Evolutionary conservation across 1,284 basidiomycete species (phyloP).

Genomic region (Marasmius fiardii): DNA sequence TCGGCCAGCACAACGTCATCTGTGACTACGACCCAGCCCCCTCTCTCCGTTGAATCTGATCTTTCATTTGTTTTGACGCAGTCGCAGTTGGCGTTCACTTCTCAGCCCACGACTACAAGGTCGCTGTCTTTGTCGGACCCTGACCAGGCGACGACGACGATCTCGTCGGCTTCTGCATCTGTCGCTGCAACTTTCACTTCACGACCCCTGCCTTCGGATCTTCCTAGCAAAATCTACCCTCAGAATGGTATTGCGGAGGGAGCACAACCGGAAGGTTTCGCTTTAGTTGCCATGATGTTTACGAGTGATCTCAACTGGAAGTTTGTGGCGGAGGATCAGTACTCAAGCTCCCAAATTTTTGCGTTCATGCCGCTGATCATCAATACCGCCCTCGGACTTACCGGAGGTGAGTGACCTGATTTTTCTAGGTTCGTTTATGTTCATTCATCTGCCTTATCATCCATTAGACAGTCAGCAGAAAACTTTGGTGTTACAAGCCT

Average conservation of each 20-base stretch:
- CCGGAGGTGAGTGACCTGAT: constrained; percentile 30
- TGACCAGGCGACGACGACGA: constrained; percentile 47
- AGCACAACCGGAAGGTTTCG: constrained; percentile 36
- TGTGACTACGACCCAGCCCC: constrained; percentile 12
- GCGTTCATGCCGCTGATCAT: constrained; percentile 53
- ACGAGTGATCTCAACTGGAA: constrained; percentile 56
- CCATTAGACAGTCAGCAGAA: constrained; percentile 36
- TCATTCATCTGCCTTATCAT: constrained; percentile 5
- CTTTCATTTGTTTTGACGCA: constrained; percentile 39
- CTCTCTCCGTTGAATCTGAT: constrained; percentile 28
- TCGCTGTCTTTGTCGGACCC: constrained; percentile 46
- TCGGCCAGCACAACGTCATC: constrained; percentile 13
- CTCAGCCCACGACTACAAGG: constrained; percentile 21
- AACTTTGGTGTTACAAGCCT: constrained; percentile 59
- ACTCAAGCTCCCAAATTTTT: constrained; percentile 62
- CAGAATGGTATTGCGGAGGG: constrained; percentile 24
- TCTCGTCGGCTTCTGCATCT: constrained; percentile 12
- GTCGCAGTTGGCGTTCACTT: constrained; percentile 39
- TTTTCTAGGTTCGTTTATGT: constrained; percentile 1
- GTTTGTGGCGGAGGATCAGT: constrained; percentile 49
- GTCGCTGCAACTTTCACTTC: constrained; percentile 24
- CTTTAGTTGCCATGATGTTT: constrained; percentile 59
- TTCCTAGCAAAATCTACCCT: constrained; percentile 64
- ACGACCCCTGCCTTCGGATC: constrained; percentile 49
- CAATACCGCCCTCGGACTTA: constrained; percentile 41